Percentiles rank a stretch among this genome's conserved stretches.
Evolutionary conservation across 139 green algal genomes (phyloP).

Genomic region (Trebouxia sp.): DNA sequence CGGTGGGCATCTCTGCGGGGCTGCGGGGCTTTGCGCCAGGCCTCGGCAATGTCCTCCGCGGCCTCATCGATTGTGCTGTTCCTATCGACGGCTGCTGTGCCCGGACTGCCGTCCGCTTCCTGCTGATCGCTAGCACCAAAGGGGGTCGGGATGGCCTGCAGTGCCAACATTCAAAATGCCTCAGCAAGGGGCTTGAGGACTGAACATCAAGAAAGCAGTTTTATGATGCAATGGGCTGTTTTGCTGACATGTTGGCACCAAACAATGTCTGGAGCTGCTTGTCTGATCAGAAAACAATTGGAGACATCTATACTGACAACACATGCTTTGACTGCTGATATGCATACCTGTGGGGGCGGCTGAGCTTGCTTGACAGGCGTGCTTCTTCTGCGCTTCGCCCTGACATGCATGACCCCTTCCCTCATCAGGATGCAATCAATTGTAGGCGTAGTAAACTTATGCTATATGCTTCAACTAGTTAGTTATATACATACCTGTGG

Average conservation of each 20-base stretch:
- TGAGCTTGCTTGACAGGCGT: neutral
- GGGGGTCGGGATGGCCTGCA: neutral
- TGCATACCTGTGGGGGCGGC: neutral
- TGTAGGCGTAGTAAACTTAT: too few relatives aligned
- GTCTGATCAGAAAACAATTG: too few relatives aligned
- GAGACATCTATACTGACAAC: too few relatives aligned
- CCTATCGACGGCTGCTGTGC: neutral
- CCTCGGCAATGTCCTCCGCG: conserved; percentile 6
- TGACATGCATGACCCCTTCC: neutral
- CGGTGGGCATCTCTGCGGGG: neutral
- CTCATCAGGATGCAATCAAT: too few relatives aligned
- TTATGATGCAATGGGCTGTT: too few relatives aligned
- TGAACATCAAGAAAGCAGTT: too few relatives aligned
- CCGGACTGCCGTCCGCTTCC: neutral
- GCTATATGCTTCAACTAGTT: neutral
- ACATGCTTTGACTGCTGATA: neutral
- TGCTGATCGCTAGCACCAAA: conserved; percentile 3
- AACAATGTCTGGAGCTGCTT: too few relatives aligned
- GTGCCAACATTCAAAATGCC: neutral
- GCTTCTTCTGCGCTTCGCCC: neutral
- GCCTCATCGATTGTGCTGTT: conserved; percentile 1
- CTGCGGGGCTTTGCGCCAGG: neutral
- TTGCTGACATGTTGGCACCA: too few relatives aligned
- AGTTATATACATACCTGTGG: neutral
- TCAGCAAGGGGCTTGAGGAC: neutral